Evolutionary conservation across 495 filamentous ascomycete species (phyloP), one percentile per base, ranked within the genome.

Genomic region (Penicillium crystallinum): DNA sequence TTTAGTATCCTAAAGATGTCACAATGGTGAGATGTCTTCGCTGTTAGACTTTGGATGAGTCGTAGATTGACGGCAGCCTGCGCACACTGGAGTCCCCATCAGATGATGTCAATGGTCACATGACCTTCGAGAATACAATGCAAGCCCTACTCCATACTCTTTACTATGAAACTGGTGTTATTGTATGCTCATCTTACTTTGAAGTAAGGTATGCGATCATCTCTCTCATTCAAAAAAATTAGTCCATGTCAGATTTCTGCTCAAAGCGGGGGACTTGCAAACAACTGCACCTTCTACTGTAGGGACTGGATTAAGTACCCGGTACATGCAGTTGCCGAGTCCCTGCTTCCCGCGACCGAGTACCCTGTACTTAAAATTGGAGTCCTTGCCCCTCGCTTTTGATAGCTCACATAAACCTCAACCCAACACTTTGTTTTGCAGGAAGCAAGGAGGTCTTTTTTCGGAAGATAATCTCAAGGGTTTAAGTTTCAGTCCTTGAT

Each of bases 61-160:
- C 31, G 29, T 12, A 21, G 17, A 31, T 39, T 27, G 33, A 36
- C 15, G 46, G 46, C n/a, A 48, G 46, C 33, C 46, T 35, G 19
- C 12, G n/a, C 34, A 17, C 34, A 15, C n/a, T 10, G 6, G 1
- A 4, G 44, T 25, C 46, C 33, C 23, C n/a, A 48, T 48, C 46
- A 37, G 46, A 48, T 48, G 46, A 48, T 48, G 46, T 48, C 46
- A 48, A 29, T 27, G 40, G n/a, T 37, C 42, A 45, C 42, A 33
- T 45, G 42, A 45, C 40, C n/a, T n/a, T n/a, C n/a, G n/a, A n/a
- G n/a, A n/a, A n/a, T 18, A 18, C 30, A 11, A 18, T 17, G 4
- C 8, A 17, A 27, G 23, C 23, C 23, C 23, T 27, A 27, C 7
- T 3, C 7, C 7, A 27, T 27, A 27, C 23, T 27, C 23, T n/a